Percentiles rank a stretch among this genome's conserved stretches.
Evolutionary conservation across 495 filamentous ascomycete species (phyloP).

Genomic region (Podospora pseudopauciseta): DNA sequence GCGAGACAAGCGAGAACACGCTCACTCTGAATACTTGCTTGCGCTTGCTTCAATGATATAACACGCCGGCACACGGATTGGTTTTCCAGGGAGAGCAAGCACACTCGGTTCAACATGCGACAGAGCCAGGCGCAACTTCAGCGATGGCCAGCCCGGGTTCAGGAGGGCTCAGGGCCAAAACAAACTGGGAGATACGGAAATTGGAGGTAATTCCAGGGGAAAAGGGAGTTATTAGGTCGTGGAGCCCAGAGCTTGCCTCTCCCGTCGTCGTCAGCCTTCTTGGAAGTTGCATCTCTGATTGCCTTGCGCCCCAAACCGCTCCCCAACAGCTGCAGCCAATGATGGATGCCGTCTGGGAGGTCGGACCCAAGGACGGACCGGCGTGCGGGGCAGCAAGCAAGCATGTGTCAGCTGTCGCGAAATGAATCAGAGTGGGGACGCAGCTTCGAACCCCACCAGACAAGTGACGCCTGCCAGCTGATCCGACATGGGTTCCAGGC

Average conservation of each 20-base stretch:
- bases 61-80: not conserved
- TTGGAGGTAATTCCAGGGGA: slow-evolving; percentile 4
- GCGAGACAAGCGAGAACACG: slow-evolving; percentile 2
- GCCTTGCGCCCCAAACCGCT: not conserved
- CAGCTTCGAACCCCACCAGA: not conserved
- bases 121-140: not conserved
- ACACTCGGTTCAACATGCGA: not conserved
- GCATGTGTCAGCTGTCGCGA: slow-evolving; percentile 5
- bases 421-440: slow-evolving; percentile 1
- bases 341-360: slow-evolving; percentile 2
- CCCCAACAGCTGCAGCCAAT: slow-evolving; percentile 9
- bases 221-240: slow-evolving; percentile 7
- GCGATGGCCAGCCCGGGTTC: not conserved
- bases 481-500: slow-evolving; percentile 1
- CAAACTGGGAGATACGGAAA: slow-evolving; percentile 3
- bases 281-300: slow-evolving; percentile 16
- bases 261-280: slow-evolving; percentile 26
- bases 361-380: not conserved
- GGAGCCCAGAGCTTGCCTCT: slow-evolving; percentile 18
- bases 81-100: not conserved
- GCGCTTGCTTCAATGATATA: not conserved
- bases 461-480: not conserved
- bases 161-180: not conserved
- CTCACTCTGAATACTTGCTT: not conserved
- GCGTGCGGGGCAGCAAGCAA: not conserved